A percentile compares a stretch with the other conserved stretches of the same genome.
Evolutionary conservation across 2,329 filamentous ascomycete species (phyloP).

Genomic region (Fusarium graminum): DNA sequence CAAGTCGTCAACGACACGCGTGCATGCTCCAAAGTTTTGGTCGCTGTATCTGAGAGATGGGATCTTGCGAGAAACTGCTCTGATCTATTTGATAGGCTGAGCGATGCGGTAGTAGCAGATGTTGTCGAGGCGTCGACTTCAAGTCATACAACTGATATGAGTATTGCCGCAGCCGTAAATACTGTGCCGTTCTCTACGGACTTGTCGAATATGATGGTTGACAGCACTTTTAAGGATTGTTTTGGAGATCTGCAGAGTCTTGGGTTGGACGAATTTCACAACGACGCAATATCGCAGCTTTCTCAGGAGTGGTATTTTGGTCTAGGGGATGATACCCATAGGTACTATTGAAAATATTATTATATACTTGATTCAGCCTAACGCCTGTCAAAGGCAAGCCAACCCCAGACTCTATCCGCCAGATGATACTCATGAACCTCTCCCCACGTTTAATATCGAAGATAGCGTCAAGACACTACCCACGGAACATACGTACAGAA

Average conservation of each 20-base stretch:
- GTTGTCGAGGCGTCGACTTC: conserved; percentile 49
- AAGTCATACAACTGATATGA: neutral
- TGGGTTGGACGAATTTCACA: conserved; percentile 44
- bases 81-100: conserved; percentile 59
- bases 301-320: conserved; percentile 44
- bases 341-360: conserved; percentile 25
- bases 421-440: too few relatives aligned
- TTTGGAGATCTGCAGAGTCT: conserved; percentile 50
- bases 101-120: conserved; percentile 58
- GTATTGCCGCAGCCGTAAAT: conserved; percentile 12
- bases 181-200: conserved; percentile 19
- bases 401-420: too few relatives aligned
- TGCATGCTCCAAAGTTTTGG: conserved; percentile 60
- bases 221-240: conserved; percentile 56
- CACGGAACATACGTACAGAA: too few relatives aligned
- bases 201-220: conserved; percentile 51
- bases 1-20: conserved; percentile 59
- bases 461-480: too few relatives aligned
- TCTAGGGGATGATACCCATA: conserved; percentile 29
- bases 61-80: conserved; percentile 56
- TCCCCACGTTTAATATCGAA: too few relatives aligned
- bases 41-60: conserved; percentile 60
- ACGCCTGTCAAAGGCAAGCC: too few relatives aligned
- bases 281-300: conserved; percentile 48
- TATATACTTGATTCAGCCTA: neutral